Evolutionary conservation across 768 basidiomycete species (phyloP).

Genomic region (Amanita pallidorosea): DNA sequence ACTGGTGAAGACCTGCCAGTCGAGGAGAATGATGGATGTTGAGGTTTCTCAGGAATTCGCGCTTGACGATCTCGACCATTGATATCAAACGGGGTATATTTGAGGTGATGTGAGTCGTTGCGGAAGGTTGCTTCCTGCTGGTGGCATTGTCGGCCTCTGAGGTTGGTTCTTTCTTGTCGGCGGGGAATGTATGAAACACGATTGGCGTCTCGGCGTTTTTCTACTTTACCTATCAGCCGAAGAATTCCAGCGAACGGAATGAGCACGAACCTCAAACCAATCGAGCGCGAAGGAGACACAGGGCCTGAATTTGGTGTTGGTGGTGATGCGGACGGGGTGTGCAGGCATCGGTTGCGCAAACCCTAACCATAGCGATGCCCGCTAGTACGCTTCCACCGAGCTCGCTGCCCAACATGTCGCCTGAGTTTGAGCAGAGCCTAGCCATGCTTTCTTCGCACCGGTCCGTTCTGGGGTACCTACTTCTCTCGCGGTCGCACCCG

Average conservation of each 20-base stretch:
- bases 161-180: background rate
- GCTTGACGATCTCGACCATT: constrained; percentile 77
- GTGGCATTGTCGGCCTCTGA: background rate
- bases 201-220: constrained; percentile 37
- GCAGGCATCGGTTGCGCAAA: constrained; percentile 10
- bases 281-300: constrained; percentile 46
- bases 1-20: constrained; percentile 57
- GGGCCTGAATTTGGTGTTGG: constrained; percentile 39
- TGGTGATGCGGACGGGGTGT: constrained; percentile 38
- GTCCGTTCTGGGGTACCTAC: constrained; percentile 79
- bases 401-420: constrained; percentile 30
- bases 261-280: constrained; percentile 37
- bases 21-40: constrained; percentile 28
- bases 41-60: constrained; percentile 57
- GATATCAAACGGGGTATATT: constrained; percentile 57
- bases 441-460: constrained; percentile 68
- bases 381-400: background rate
- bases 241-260: background rate
- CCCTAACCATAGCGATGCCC: constrained; percentile 3
- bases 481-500: constrained; percentile 64
- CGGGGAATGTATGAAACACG: constrained; percentile 50
- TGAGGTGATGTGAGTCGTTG: constrained; percentile 13
- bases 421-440: constrained; percentile 80
- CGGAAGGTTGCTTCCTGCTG: too few relatives aligned
- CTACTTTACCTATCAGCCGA: constrained; percentile 10